Base-by-base conservation (phyloP, 1,284 basidiomycete genomes). In the Pseudozyma thailandica region DNA sequence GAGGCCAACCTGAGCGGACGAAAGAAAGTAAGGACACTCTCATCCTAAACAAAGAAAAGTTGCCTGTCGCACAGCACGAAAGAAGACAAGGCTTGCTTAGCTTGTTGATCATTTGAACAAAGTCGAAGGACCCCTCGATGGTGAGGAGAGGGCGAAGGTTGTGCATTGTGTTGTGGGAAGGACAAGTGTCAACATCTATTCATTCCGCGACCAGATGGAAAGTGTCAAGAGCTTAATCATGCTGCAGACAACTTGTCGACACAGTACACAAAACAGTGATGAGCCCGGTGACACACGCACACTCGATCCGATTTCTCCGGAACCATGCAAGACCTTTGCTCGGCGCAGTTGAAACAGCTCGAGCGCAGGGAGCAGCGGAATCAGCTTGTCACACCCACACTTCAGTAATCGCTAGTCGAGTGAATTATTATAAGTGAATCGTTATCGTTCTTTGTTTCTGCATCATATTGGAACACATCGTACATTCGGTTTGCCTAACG, bases 151-250 rank as follows among this genome's bases (percentile, higher is more conserved):
- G 6, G 39, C 7, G 23, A 23, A 18, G 20, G 15, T 9, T 21
- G 15, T 23, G 6, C 4, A 23, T 33, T 2, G 31, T 16, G 12
- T 33, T 33, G 12, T n/a, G n/a, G n/a, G n/a, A n/a, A n/a, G n/a
- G n/a, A n/a, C 33, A 35, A 16, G n/a, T 64, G 62, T 65, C 56
- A 55, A 59, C 48, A 59, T 55, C 56, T 59, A 51, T 21, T 59
- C 55, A 42, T 30, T 54, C 61, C 54, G 38, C 33, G 7, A 20
- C 25, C 20, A 9, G 21, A 45, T 50, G 50, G 49, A 53, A 35
- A 16, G 28, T 16, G 30, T 8, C 37, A 28, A 18, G 15, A 35
- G 8, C 33, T 35, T 35, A 35, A 16, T 35, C 33, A 35, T 38
- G 13, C 18, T 26, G 31, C 46, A 49, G 18, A 23, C 27, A 38